phyloP scores from a whole-genome alignment of 2,329 filamentous ascomycete species.

The Nothophoma quercina region DNA sequence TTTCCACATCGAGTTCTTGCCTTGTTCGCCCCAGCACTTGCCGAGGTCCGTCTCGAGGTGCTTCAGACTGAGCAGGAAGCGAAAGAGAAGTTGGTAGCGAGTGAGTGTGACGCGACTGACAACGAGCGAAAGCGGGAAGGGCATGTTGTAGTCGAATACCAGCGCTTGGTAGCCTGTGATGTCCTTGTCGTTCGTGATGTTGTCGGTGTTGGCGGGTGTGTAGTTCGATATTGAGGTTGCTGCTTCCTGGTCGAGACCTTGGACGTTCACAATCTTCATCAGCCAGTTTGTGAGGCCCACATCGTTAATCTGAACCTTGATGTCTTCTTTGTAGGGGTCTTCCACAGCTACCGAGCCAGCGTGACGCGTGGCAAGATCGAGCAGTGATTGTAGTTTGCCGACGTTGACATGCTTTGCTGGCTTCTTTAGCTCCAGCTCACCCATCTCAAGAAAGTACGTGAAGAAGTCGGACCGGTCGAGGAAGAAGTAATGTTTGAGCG shows the following conservation, averaged over 20 bases:
- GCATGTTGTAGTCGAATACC: conserved; percentile 91
- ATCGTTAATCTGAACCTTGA: conserved; percentile 97
- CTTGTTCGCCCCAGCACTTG: conserved; percentile 89
- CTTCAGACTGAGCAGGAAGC: conserved; percentile 87
- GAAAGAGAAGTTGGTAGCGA: conserved; percentile 94
- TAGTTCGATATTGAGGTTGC: conserved; percentile 72
- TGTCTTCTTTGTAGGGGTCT: conserved; percentile 97
- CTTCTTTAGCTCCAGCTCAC: conserved; percentile 87
- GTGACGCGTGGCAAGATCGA: conserved; percentile 96
- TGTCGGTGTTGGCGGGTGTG: conserved; percentile 66
- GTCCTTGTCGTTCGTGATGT: conserved; percentile 78
- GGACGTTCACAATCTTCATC: conserved; percentile 96
- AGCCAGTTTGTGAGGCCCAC: conserved; percentile 90
- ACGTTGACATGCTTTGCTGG: conserved; percentile 88
- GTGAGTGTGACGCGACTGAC: conserved; percentile 97
- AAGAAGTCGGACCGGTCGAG: conserved; percentile 98
- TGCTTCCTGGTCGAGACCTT: conserved; percentile 86
- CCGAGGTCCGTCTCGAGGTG: conserved; percentile 89
- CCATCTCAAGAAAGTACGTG: conserved; percentile 94
- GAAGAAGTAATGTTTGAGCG: conserved; percentile 99
- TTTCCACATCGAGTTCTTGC: conserved; percentile 80
- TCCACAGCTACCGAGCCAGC: conserved; percentile 92
- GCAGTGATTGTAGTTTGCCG: conserved; percentile 88
- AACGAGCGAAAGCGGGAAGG: conserved; percentile 93
- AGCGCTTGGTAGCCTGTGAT: conserved; percentile 91